A percentile compares a stretch with the other conserved stretches of the same genome.
Evolutionary conservation across 2,329 filamentous ascomycete species (phyloP).

Genomic region (Colletotrichum echinochloae): DNA sequence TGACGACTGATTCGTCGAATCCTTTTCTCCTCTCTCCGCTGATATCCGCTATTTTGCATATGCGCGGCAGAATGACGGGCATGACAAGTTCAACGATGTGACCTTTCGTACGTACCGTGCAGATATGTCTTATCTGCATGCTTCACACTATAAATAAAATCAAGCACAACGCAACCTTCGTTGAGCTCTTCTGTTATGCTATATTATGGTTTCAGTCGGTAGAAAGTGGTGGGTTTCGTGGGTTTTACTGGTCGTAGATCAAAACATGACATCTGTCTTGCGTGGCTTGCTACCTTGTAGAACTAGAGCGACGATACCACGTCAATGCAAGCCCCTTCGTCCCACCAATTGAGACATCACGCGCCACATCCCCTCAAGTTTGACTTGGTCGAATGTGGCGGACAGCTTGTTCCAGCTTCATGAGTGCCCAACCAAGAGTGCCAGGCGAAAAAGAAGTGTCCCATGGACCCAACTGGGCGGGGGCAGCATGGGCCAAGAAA

Average conservation of each 20-base stretch:
- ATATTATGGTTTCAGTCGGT: not conserved
- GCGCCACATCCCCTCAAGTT: not conserved
- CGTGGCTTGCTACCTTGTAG: not conserved
- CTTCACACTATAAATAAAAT: too few species aligned
- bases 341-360: not conserved
- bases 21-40: not conserved
- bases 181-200: too few species aligned
- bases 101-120: not conserved
- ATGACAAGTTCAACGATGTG: not conserved
- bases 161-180: too few species aligned
- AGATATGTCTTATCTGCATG: constrained; percentile 4
- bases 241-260: too few species aligned
- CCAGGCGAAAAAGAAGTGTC: not conserved
- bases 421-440: not conserved
- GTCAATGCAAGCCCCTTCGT: not conserved
- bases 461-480: not conserved
- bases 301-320: not conserved
- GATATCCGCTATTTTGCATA: not conserved
- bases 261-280: not conserved
- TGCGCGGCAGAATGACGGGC: not conserved
- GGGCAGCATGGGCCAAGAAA: not conserved
- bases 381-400: not conserved
- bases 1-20: not conserved
- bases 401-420: not conserved
- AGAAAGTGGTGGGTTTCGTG: not conserved